Evolutionary conservation across 2,329 filamentous ascomycete genomes (phyloP), one percentile per base, ranked within the genome.

Genomic region (Exophiala viscosa): DNA sequence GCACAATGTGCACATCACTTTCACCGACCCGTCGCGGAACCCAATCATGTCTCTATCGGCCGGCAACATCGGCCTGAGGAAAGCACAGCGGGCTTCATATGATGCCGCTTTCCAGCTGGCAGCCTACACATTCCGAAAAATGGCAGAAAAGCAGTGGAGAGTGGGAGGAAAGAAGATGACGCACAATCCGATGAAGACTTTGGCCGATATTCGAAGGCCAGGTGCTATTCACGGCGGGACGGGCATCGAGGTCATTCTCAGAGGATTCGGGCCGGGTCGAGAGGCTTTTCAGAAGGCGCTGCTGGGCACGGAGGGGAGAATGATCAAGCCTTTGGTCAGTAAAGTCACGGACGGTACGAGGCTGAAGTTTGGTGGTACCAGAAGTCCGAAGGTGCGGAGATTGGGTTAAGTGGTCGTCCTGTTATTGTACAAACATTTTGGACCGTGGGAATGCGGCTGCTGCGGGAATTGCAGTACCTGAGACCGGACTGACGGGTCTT

Each of bases 1-100:
- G 74, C 93, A 96, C 81, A 99, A 99, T 76, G 93, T 89, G 15
- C 90, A 97, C 72, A 81, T 99, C 65, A 96, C 91, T 1, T 82
- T 96, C 61, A 89, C 90, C 17, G 85, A 86, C 65, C 91, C 93
- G 23, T 85, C 90, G 68, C 80, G 86, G 43, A 82, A 89, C 59
- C 82, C 89, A 23, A 81, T 97, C 60, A 77, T 99, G 59, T 90
- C 86, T 10, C 72, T 95, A 62, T 88, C 87, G 1, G 82, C 85
- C 54, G 93, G 93, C 44, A 90, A 96, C 66, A 83, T 99, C 54
- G 92, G 92, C n/a, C 96, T 96, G 75, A 81, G 80, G 65, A 95
- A 97, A 73, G 77, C 83, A 14, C 83, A 85, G 45, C 83, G 93
- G 60, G 85, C 87, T 57, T 81, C 83, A 52, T 99, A 93, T 73